A percentile compares a stretch with the other conserved stretches of the same genome.
These are phyloP conservation scores for Pelagophyceae sp. DNA, from an alignment of 352 stramenopile genomes.

Conservation along the genomic window DNA sequence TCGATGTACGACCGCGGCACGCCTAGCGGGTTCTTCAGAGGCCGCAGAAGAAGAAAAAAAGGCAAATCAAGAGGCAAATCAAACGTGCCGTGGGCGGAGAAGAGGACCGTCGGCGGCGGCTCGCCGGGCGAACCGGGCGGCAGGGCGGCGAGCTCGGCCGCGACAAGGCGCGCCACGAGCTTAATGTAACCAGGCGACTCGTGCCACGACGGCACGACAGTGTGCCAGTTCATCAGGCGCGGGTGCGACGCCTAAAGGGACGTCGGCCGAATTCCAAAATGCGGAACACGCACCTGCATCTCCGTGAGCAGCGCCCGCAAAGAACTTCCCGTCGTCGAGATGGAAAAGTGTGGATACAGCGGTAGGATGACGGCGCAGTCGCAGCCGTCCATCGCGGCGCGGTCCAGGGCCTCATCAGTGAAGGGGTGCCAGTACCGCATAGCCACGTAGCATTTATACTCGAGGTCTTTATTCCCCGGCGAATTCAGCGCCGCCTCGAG, in stretches of 20 bases:
- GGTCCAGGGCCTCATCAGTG: conserved; percentile 85
- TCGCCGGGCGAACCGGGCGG: conserved; percentile 52
- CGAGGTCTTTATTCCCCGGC: conserved; percentile 50
- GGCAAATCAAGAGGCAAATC: too few species aligned
- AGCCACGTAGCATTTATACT: conserved; percentile 84
- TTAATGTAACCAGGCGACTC: conserved; percentile 88
- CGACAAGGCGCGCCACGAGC: conserved; percentile 78
- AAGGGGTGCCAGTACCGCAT: conserved; percentile 97
- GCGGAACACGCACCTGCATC: too few species aligned
- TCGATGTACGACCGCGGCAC: conserved; percentile 72
- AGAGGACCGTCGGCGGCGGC: conserved; percentile 52
- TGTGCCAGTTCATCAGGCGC: conserved; percentile 49
- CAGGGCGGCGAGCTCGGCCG: conserved; percentile 78
- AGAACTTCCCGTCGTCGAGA: conserved; percentile 89
- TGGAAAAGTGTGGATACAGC: conserved; percentile 96
- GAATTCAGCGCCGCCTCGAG: conserved; percentile 76
- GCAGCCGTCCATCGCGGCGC: conserved; percentile 86
- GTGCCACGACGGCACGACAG: conserved; percentile 80
- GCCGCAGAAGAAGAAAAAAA: conserved; percentile 4
- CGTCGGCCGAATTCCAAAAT: too few species aligned
- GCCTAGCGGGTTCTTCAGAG: too few species aligned
- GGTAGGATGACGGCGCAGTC: conserved; percentile 92
- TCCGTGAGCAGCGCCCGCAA: conserved; percentile 79
- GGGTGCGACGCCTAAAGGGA: conserved; percentile 34
- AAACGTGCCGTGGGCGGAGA: conserved; percentile 72